Base-by-base conservation (phyloP, 2,329 filamentous ascomycete genomes). In the Aureobasidium leucospermi region DNA sequence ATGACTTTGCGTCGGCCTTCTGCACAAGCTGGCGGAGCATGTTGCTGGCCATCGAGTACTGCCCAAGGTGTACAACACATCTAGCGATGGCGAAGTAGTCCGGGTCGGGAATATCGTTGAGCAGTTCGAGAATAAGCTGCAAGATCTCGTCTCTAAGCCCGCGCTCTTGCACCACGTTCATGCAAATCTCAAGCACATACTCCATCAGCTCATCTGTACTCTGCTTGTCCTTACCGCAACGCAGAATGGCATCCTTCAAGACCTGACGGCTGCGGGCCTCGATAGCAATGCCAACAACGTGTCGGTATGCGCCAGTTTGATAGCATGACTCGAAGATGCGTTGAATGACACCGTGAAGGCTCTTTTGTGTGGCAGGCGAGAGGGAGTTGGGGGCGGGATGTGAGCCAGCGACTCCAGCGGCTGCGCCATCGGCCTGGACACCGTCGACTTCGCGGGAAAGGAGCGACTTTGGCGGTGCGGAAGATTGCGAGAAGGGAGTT, bases 81-180 rank as follows among this genome's bases (percentile, higher is more conserved):
- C 95, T 96, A 53, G 94, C 93, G 68, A 99, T 97, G 19, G 94
- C 90, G 73, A 99, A 99, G 75, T 96, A 97, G 72, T 99, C 94
- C 0, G 94, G 94, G 61, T 84, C 90, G 1, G 91, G 89, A 59
- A 96, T 94, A 61, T 95, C 90, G 76, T 88, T 96, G 61, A 99
- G 81, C n/a, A 99, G 84, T 61, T 93, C 89, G n/a, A 99, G 85
- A 59, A 99, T 94, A 47, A 99, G 81, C 67, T 88, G 87, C 61
- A 99, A 76, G 57, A 99, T 96, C 78, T 86, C 83, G 67, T 86
- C 86, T 63, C 94, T 85, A 69, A 97, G 83, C 49, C 86, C 86
- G 57, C 93, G 85, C 76, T 99, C 94, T 75, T 97, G 94, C 16
- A 99, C 91, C 62, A 97, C 87, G 63, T 95, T 92, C 90, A 99